Evolutionary conservation across 2,329 filamentous ascomycete genomes (phyloP).

Genomic region (Sordariomycetes sp.): DNA sequence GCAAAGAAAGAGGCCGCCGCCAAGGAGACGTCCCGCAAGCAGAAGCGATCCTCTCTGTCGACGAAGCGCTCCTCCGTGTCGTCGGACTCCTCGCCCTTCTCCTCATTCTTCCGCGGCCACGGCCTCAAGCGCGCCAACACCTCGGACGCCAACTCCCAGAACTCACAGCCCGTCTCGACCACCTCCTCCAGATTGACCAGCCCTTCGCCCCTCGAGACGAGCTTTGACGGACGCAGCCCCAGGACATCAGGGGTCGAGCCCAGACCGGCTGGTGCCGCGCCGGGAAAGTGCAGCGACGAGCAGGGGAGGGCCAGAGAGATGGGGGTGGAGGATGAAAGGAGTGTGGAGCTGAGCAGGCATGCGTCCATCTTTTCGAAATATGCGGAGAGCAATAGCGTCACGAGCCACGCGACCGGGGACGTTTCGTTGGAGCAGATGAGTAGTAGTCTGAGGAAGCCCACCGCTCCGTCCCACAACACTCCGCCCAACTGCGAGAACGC

Average conservation of each 20-base stretch:
- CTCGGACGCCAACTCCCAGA: slow-evolving; percentile 9
- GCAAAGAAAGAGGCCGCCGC: slow-evolving; percentile 32
- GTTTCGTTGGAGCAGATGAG: no score
- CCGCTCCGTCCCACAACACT: no score
- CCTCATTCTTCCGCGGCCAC: slow-evolving; percentile 33
- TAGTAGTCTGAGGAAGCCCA: neutral
- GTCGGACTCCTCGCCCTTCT: slow-evolving; percentile 27
- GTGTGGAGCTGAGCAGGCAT: no score
- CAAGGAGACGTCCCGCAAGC: slow-evolving; percentile 15
- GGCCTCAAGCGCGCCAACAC: slow-evolving; percentile 14
- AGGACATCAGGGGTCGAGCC: slow-evolving; percentile 12
- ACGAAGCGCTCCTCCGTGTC: slow-evolving; percentile 33
- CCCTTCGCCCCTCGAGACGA: slow-evolving; percentile 14
- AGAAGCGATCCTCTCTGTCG: slow-evolving; percentile 12
- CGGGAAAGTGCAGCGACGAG: no score
- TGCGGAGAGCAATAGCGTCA: no score
- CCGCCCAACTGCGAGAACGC: neutral
- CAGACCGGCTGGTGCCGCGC: no score
- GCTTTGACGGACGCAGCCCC: slow-evolving; percentile 14
- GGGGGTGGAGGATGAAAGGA: no score
- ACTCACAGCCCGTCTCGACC: slow-evolving; percentile 8
- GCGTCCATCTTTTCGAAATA: no score
- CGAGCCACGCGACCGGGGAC: no score
- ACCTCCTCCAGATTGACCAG: slow-evolving; percentile 14
- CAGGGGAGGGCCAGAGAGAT: no score